Evolutionary conservation across 2,329 filamentous ascomycete species (phyloP).

Genomic region (Penicillium sp.): DNA sequence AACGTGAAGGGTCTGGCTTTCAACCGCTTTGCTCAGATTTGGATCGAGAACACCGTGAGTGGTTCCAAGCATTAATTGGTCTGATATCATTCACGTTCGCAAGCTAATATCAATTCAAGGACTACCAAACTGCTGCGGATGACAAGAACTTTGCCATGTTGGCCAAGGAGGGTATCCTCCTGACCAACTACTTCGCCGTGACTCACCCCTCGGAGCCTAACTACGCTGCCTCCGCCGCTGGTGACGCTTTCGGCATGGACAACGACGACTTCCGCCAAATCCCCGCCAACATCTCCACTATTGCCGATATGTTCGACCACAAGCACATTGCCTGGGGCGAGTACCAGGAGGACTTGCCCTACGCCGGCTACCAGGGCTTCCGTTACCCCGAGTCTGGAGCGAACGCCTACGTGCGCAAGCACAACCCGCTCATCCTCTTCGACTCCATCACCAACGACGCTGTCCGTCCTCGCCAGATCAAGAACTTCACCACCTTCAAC

Average conservation of each 20-base stretch:
- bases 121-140: conserved; percentile 62
- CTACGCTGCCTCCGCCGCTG: conserved; percentile 66
- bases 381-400: conserved; percentile 63
- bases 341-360: conserved; percentile 79
- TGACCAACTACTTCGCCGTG: conserved; percentile 60
- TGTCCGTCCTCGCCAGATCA: conserved; percentile 66
- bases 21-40: conserved; percentile 70
- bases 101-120: conserved; percentile 22
- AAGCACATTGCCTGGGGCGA: conserved; percentile 66
- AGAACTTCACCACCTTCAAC: conserved; percentile 71
- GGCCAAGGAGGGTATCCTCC: conserved; percentile 55
- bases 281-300: conserved; percentile 63
- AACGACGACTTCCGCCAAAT: conserved; percentile 64
- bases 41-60: conserved; percentile 71
- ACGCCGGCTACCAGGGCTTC: conserved; percentile 67
- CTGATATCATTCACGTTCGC: neutral
- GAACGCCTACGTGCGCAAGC: conserved; percentile 81
- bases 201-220: conserved; percentile 77
- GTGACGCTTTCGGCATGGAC: conserved; percentile 71
- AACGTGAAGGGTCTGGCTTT: conserved; percentile 70
- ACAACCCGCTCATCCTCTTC: conserved; percentile 68
- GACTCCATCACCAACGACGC: conserved; percentile 61
- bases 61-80: neutral
- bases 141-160: conserved; percentile 49
- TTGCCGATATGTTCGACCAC: conserved; percentile 67